A percentile compares a stretch with the other conserved stretches of the same genome.
Evolutionary conservation across 352 stramenopile species (phyloP).

Genomic region (Phytophthora pistaciae): DNA sequence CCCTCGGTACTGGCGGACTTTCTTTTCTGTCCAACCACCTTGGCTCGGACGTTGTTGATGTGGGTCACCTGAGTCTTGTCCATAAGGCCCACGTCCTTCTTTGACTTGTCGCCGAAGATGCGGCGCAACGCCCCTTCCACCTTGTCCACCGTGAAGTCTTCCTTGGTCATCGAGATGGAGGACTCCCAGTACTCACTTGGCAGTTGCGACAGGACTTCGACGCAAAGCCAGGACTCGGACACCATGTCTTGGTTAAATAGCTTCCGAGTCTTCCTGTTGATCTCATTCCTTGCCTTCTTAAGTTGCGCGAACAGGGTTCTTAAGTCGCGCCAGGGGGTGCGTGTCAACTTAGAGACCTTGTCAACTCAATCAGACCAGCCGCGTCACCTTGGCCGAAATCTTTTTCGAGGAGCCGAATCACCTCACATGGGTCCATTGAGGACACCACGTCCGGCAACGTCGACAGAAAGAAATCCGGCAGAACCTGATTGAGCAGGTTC

Average conservation of each 20-base stretch:
- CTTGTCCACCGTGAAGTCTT: constrained; percentile 5
- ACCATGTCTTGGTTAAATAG: no score
- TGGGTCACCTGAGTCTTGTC: not conserved
- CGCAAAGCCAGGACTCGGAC: constrained; percentile 16
- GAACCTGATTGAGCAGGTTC: constrained; percentile 24
- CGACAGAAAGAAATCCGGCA: constrained; percentile 16
- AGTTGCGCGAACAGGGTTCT: not conserved
- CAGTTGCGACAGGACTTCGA: constrained; percentile 4
- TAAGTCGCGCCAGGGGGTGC: not conserved
- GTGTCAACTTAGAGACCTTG: not conserved
- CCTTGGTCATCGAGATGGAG: constrained; percentile 19
- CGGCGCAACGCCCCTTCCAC: constrained; percentile 5
- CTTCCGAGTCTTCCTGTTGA: constrained; percentile 17
- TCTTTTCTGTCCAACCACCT: constrained; percentile 5
- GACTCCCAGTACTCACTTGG: constrained; percentile 24
- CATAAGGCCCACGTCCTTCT: constrained; percentile 5
- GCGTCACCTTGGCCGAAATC: constrained; percentile 10
- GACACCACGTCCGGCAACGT: constrained; percentile 16
- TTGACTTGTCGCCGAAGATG: constrained; percentile 17
- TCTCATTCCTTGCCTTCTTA: constrained; percentile 17
- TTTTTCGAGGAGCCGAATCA: constrained; percentile 11
- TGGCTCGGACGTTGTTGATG: constrained; percentile 2
- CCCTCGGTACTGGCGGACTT: not conserved
- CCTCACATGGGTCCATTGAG: constrained; percentile 18
- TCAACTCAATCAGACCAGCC: constrained; percentile 8